Base-by-base conservation (phyloP, 179 eudicot species). In the Beta macrorhiza region DNA sequence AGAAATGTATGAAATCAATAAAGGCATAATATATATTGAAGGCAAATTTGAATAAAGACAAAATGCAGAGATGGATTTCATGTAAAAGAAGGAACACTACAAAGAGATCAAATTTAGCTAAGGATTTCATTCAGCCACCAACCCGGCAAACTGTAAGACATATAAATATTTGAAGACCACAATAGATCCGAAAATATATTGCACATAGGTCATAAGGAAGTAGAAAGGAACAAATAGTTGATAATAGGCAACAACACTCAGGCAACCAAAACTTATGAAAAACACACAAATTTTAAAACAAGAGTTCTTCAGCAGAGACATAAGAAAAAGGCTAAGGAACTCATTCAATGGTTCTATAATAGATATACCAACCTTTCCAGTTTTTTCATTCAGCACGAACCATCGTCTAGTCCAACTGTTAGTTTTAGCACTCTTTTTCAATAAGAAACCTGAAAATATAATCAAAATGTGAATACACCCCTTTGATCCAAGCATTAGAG, bases 361-460 rank as follows among this genome's bases (percentile, higher is more conserved):
- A 37, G 64, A 56, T 56, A 16, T 52, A 86, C 93, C 77, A 69
- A 90, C 92, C 93, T 91, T 92, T 80, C 98, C 97, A 79, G 91
- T 93, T 88, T 97, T 97, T 83, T 88, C 99, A 78, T 95, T 97
- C 68, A 97, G 85, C 58, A 97, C 99, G 85, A 97, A 97, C 99
- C 99, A 97, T 85, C 94, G 79, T 80, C 84, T 93, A 82, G 94
- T 91, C 99, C 99, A 97, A 51, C 93, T 90, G 81, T 91, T 92
- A 65, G 90, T 89, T 87, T 97, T 97, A 77, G 95, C 92, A 85
- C 99, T 97, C 87, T 91, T 97, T 89, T 97, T 97, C 89, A 91
- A 82, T 32, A 97, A 78, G 68, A 83, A 94, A 19, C 92, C 92
- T 92, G 87, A 72, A 85, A 58, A 4, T 29, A 5, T 5, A 79